phyloP scores from a whole-genome alignment of 83 land plant genomes.

The Diphasiastrum complanatum region DNA sequence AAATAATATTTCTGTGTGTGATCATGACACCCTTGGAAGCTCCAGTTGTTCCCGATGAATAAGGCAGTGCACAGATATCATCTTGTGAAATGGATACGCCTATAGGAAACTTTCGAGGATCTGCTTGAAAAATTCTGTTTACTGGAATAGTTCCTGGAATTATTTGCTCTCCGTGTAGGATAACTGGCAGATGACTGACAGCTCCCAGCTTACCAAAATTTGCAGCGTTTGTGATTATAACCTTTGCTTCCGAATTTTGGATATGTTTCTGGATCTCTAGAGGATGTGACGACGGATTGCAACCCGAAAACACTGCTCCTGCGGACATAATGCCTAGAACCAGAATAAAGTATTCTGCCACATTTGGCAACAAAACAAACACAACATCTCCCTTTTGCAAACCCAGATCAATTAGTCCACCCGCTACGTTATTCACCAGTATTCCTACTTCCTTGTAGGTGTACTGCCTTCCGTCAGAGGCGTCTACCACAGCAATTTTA shows the following conservation, averaged over 20 bases:
- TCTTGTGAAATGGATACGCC: slow-evolving; percentile 28
- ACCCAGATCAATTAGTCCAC: slow-evolving; percentile 44
- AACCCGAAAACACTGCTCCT: slow-evolving; percentile 82
- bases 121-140: slow-evolving; percentile 26
- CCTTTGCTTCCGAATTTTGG: slow-evolving; percentile 50
- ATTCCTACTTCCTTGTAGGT: slow-evolving; percentile 54
- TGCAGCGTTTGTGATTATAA: slow-evolving; percentile 49
- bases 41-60: slow-evolving; percentile 96
- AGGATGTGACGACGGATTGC: slow-evolving; percentile 55
- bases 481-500: slow-evolving; percentile 77
- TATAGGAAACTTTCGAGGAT: too few species aligned
- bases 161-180: slow-evolving; percentile 10
- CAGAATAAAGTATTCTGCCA: slow-evolving; percentile 70
- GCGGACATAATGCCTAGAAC: slow-evolving; percentile 83
- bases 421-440: slow-evolving; percentile 47
- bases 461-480: slow-evolving; percentile 53
- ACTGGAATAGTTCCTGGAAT: background rate
- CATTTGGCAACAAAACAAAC: slow-evolving; percentile 73
- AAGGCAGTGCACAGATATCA: slow-evolving; percentile 92
- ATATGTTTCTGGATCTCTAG: slow-evolving; percentile 69
- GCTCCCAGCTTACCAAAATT: slow-evolving; percentile 37
- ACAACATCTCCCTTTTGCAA: slow-evolving; percentile 73
- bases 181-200: slow-evolving; percentile 18
- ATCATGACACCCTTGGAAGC: slow-evolving; percentile 82
- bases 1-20: slow-evolving; percentile 75